Conservation (phyloP, 441 rosid species). For the Syzygium malaccense region DNA sequence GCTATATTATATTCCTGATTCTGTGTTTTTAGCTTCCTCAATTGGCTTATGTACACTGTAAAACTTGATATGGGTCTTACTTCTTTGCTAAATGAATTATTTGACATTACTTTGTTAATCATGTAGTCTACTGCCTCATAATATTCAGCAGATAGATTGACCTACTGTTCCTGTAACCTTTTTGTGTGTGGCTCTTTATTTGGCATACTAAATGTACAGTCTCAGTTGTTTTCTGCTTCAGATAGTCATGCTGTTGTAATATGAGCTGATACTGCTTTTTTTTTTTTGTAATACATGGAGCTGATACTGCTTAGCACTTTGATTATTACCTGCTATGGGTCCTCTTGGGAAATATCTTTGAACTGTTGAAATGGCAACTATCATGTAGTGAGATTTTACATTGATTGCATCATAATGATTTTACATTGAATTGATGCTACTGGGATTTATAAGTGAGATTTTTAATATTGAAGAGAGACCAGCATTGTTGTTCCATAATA, state of each 20-base stretch:
- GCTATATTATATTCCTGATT: not conserved
- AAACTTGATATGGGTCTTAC: not conserved
- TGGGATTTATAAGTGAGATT: not conserved
- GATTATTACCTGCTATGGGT: not conserved
- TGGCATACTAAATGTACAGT: not conserved
- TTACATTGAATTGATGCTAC: not conserved
- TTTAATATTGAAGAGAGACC: not conserved
- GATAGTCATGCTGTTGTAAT: not conserved
- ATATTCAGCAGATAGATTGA: not conserved
- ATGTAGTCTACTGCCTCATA: not conserved
- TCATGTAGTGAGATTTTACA: not conserved
- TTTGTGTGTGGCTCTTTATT: not conserved
- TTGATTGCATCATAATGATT: not conserved
- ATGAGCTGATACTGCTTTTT: not conserved
- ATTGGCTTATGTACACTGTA: not conserved
- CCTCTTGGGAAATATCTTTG: not conserved
- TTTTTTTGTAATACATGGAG: not conserved
- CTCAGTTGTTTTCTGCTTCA: not conserved
- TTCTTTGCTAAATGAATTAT: not conserved
- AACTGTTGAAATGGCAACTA: not conserved
- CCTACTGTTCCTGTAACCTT: not conserved
- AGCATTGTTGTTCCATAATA: not conserved
- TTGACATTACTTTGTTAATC: not conserved
- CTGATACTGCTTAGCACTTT: not conserved
- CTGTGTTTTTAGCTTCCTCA: not conserved